phyloP scores from a whole-genome alignment of 495 filamentous ascomycete species.

The Podospora tetraspora region DNA sequence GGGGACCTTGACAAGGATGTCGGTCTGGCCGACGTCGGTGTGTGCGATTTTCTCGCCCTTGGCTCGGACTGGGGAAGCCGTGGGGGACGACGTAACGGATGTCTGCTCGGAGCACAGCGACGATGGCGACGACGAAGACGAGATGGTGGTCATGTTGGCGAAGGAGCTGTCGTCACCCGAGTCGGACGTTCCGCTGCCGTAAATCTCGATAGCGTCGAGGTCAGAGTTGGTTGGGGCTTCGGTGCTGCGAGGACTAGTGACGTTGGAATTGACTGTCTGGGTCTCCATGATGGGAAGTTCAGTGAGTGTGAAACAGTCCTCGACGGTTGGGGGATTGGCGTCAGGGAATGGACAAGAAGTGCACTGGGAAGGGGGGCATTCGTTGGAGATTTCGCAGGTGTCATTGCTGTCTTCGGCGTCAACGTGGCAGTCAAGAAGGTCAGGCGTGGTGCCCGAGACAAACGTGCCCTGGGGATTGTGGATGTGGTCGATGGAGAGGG shows the following conservation, averaged over 20 bases:
- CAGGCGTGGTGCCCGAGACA: background rate
- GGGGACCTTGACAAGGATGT: background rate
- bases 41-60: background rate
- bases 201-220: background rate
- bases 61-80: background rate
- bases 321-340: too few relatives aligned
- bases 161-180: background rate
- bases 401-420: background rate
- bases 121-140: background rate
- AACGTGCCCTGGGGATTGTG: background rate
- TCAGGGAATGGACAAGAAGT: background rate
- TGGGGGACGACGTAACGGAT: background rate
- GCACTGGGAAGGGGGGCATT: background rate
- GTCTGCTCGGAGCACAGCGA: background rate
- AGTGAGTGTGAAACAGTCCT: background rate
- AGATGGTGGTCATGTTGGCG: background rate
- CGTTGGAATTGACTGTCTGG: background rate
- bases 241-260: background rate
- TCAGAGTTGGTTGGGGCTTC: background rate
- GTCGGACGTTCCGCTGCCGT: background rate
- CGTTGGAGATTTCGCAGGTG: background rate
- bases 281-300: background rate
- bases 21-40: background rate
- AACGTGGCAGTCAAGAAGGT: background rate
- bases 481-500: background rate